Percentiles rank a stretch among this genome's conserved stretches.
Evolutionary conservation across 106 monocot genomes (phyloP).

Genomic region (Apostasia ramifera): DNA sequence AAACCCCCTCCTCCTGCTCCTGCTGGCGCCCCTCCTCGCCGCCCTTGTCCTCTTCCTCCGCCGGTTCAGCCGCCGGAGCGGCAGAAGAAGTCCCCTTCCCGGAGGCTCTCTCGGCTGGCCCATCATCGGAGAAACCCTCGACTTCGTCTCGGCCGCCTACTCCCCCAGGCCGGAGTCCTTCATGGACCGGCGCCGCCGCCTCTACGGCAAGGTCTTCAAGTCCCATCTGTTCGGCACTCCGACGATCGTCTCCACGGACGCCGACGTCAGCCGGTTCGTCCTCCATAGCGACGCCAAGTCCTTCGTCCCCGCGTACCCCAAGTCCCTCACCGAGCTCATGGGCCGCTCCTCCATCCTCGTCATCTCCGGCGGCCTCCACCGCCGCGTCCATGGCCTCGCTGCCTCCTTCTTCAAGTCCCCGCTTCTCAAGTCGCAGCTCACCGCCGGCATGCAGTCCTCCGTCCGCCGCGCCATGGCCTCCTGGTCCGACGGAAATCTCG

Average conservation of each 20-base stretch:
- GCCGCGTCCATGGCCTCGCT: conserved; percentile 75
- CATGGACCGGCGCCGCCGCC: conserved; percentile 75
- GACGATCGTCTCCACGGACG: conserved; percentile 79
- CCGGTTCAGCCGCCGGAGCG: background rate
- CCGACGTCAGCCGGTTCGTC: conserved; percentile 68
- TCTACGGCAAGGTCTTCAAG: conserved; percentile 85
- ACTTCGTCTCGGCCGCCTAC: conserved; percentile 81
- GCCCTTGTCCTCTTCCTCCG: background rate
- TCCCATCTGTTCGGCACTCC: conserved; percentile 86
- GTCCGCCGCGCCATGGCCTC: conserved; percentile 26
- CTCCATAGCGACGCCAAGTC: conserved; percentile 62
- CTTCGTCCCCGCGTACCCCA: conserved; percentile 89
- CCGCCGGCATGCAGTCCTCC: conserved; percentile 49
- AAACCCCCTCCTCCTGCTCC: background rate
- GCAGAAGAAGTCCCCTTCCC: conserved; percentile 21
- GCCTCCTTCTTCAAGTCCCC: conserved; percentile 82
- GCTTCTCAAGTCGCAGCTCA: conserved; percentile 53
- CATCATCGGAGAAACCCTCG: conserved; percentile 80
- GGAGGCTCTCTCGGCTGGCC: conserved; percentile 72
- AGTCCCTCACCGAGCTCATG: conserved; percentile 78
- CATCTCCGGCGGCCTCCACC: conserved; percentile 63
- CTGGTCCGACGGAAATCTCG: conserved; percentile 48
- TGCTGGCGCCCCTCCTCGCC: background rate
- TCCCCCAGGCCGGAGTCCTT: conserved; percentile 72
- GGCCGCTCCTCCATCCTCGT: conserved; percentile 83